Percentiles rank a stretch among this genome's conserved stretches.
Evolutionary conservation across 305 asterid genomes (phyloP).

Genomic region (Caryopteris hybrid): DNA sequence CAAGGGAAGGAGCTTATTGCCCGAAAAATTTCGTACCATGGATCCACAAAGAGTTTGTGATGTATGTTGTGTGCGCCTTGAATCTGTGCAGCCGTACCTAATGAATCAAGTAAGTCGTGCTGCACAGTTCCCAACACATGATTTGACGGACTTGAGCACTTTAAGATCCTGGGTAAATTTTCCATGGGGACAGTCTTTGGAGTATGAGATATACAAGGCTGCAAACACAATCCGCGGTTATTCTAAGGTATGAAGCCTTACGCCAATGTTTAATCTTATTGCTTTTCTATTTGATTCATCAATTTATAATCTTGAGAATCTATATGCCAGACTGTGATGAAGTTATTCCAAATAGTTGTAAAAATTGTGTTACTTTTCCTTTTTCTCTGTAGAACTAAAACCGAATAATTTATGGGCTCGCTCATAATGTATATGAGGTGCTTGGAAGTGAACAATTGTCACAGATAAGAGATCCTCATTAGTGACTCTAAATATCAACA

Average conservation of each 20-base stretch:
- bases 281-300: background rate
- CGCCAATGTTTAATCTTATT: background rate
- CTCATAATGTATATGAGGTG: background rate
- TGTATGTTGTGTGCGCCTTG: constrained; percentile 90
- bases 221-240: constrained; percentile 77
- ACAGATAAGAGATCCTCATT: background rate
- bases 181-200: constrained; percentile 99
- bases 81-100: constrained; percentile 79
- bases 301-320: background rate
- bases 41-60: constrained; percentile 95
- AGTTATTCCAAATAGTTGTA: background rate
- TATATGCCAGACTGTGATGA: background rate
- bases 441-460: background rate
- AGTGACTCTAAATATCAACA: background rate
- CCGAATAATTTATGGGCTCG: background rate
- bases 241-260: constrained; percentile 44
- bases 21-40: constrained; percentile 60
- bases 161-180: constrained; percentile 97
- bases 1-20: constrained; percentile 87
- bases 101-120: constrained; percentile 93
- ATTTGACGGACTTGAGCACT: constrained; percentile 92
- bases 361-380: background rate
- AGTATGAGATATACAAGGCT: constrained; percentile 92
- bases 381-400: background rate
- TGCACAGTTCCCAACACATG: constrained; percentile 85